Evolutionary conservation across 1,284 basidiomycete species (phyloP), one percentile per base, ranked within the genome.

Genomic region (Agaricales sp.): DNA sequence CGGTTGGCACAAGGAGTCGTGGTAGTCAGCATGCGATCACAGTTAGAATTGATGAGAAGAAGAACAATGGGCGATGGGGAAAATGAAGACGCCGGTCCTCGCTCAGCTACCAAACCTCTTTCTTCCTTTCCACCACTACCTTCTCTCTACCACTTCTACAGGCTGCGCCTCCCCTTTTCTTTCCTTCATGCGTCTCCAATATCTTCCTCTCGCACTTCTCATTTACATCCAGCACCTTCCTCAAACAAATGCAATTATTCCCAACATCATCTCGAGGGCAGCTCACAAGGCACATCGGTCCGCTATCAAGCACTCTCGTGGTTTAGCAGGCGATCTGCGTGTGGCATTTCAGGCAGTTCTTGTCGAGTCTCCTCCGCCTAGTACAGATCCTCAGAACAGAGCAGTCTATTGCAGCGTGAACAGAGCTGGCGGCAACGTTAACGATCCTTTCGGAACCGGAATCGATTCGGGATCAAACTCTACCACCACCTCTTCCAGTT

Each of bases 361-460:
- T 16, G 19, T 41, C 18, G 8, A 20, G 18, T n/a, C 6, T 8
- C n/a, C 13, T 16, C 30, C 30, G 8, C 8, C 39, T 20, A 18
- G 39, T 20, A n/a, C 13, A 20, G 39, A 18, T 6, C 4, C 19
- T 4, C 6, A 41, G 13, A n/a, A 6, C 6, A 41, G 39, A 41
- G 13, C 39, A 4, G 39, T 41, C n/a, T 41, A 41, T 20, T 41
- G 39, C 39, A 41, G n/a, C n/a, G 39, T 41, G 39, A 41, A 41
- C 16, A 8, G 18, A 16, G 39, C 8, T 8, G n/a, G 14, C 14
- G 14, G 26, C 14, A 30, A 16, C 16, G 30, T 35, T 35, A n/a
- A 35, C n/a, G 30, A 35, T 35, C 39, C 39, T 4, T 41, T 41
- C 39, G 39, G 39, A 41, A 18, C 6, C 39, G 39, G 39, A 41